Percentiles rank a stretch among this genome's conserved stretches.
Evolutionary conservation across 768 basidiomycete species (phyloP).

Genomic region (Lentinula raphanica): DNA sequence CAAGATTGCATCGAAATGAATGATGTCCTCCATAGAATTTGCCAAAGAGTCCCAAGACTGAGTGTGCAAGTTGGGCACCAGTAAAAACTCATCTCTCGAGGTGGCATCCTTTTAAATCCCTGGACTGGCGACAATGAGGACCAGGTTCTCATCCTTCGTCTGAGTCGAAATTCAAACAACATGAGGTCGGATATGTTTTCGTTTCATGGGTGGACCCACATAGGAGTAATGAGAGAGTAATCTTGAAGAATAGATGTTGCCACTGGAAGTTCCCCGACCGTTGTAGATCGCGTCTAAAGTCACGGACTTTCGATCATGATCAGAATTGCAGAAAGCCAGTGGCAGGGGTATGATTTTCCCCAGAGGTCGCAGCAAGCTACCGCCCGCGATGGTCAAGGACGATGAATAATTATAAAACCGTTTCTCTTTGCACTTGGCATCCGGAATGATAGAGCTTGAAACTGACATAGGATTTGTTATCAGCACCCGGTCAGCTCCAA

Average conservation of each 20-base stretch:
- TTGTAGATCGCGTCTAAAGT: background rate
- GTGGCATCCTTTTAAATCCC: slow-evolving; percentile 19
- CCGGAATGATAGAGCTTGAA: no score
- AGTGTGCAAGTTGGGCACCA: background rate
- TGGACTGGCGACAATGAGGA: slow-evolving; percentile 10
- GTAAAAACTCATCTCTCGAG: background rate
- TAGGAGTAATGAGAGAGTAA: background rate
- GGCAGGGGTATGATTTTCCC: no score
- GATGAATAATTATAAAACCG: background rate
- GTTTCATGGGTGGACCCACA: background rate
- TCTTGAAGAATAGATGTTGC: background rate
- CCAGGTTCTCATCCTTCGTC: slow-evolving; percentile 5
- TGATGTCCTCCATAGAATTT: slow-evolving; percentile 55
- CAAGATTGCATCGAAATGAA: slow-evolving; percentile 64
- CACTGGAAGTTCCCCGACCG: background rate
- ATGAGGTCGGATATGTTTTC: slow-evolving; percentile 29
- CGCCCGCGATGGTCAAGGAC: background rate
- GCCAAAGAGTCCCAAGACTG: background rate
- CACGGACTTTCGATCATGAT: slow-evolving; percentile 3
- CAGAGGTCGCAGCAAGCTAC: background rate
- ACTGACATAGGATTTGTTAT: no score
- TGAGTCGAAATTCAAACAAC: slow-evolving; percentile 6
- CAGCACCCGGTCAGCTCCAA: no score
- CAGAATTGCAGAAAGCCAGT: background rate
- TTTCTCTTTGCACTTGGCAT: no score